Conservation (phyloP, 805 yeast genomes). For the Zygosaccharomyces bisporus region DNA sequence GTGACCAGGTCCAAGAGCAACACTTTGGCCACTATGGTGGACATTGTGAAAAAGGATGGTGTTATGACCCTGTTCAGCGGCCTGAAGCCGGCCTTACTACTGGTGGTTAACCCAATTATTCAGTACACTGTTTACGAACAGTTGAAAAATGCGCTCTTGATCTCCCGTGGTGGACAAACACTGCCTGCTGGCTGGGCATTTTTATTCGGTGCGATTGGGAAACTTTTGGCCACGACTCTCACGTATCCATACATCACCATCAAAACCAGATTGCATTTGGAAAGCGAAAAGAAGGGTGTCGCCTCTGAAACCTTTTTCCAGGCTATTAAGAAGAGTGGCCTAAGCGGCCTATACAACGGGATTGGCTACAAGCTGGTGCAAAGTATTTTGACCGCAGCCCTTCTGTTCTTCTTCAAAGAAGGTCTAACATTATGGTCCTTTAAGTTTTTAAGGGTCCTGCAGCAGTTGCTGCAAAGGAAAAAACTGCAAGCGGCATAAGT, state of each 20-base stretch:
- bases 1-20: conserved; percentile 44
- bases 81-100: conserved; percentile 77
- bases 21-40: conserved; percentile 54
- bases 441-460: conserved; percentile 44
- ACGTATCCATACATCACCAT: conserved; percentile 92
- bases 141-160: conserved; percentile 60
- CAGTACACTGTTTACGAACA: conserved; percentile 93
- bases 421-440: conserved; percentile 64
- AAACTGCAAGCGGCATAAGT: background rate
- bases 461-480: conserved; percentile 9
- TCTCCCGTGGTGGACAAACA: conserved; percentile 32
- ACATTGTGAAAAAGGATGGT: conserved; percentile 71
- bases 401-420: conserved; percentile 86
- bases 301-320: conserved; percentile 39
- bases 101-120: conserved; percentile 84
- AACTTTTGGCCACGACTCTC: conserved; percentile 78
- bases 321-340: conserved; percentile 66
- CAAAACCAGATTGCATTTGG: conserved; percentile 82
- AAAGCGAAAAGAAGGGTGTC: conserved; percentile 35
- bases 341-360: conserved; percentile 77
- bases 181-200: conserved; percentile 75
- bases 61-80: conserved; percentile 73
- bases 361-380: conserved; percentile 75
- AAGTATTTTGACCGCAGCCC: conserved; percentile 83
- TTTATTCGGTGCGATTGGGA: conserved; percentile 83